Base-by-base conservation (phyloP, 1,139 yeast genomes). In the Geotrichum europaeum region DNA sequence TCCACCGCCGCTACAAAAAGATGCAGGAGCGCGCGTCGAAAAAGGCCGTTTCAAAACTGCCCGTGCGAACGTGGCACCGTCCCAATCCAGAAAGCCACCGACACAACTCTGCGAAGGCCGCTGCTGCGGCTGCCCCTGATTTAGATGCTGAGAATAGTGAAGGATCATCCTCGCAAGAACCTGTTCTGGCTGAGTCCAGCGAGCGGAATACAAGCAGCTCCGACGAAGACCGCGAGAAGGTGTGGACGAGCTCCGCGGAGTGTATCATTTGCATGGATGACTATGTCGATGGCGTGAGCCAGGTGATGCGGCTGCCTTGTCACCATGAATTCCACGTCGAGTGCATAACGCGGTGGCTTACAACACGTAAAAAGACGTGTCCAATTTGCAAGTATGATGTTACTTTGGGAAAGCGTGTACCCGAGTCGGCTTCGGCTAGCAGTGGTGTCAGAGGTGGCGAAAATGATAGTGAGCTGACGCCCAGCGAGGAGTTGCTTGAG, bases 261-360 rank as follows among this genome's bases (percentile, higher is more conserved):
- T 77, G 80, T 66, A 76, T 75, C 52, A 75, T 77, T 22, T 77
- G 80, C 57, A 69, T 77, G 43, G 80, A 78, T 55, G 76, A 75
- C 62, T 77, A 74, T 60, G 69, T 67, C 10, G 68, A 70, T 12
- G 75, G 75, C 10, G 71, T 67, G 49, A 65, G 72, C 36, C 67
- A 65, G 50, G 74, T 77, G 36, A 71, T 76, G 77, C 68, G 70
- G 40, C 67, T 78, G 45, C 81, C 81, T 1, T 78, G 81, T 62
- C 72, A 72, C 12, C 81, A 78, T 65, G 79, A 77, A 65, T 78
- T 75, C 67, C 81, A 78, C 63, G 69, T 69, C 7, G 71, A 67
- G 18, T 78, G 81, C 65, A 74, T 78, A 30, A 68, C 75, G 15
- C 72, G 72, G 36, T 78, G 81, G 81, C 70, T 76, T 7, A 66